phyloP scores from a whole-genome alignment of 768 basidiomycete genomes.

The Boletus subcaerulescens region DNA sequence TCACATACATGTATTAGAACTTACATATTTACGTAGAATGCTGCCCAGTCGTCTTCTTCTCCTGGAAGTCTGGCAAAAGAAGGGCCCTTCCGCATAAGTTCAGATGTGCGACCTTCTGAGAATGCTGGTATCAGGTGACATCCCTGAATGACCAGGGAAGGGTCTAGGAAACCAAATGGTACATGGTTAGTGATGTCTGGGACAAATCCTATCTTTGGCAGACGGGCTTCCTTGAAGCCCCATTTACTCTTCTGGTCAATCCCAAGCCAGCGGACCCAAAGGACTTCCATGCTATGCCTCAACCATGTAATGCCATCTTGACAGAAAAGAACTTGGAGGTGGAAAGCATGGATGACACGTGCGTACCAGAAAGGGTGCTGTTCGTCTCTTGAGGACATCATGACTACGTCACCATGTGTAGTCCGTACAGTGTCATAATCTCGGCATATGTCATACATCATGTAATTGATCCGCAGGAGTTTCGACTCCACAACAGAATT shows the following conservation, averaged over 20 bases:
- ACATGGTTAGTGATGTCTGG: not conserved
- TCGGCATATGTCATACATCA: too few species aligned
- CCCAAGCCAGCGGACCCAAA: not conserved
- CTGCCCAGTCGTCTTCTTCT: too few species aligned
- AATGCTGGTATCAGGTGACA: not conserved
- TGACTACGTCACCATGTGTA: not conserved
- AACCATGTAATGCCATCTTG: not conserved
- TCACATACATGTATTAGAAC: too few species aligned
- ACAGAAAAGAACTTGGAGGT: not conserved
- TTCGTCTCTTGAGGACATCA: constrained; percentile 5
- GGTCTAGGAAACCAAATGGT: not conserved
- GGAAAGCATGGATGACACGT: not conserved
- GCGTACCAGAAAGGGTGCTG: constrained; percentile 18
- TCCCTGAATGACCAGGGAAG: not conserved
- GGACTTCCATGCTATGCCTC: not conserved
- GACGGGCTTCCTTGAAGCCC: not conserved
- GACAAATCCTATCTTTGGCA: not conserved
- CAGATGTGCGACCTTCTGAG: too few species aligned
- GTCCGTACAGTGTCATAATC: constrained; percentile 2
- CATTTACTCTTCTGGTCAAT: not conserved
- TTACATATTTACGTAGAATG: too few species aligned
- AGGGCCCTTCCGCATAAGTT: too few species aligned
- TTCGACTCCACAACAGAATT: not conserved
- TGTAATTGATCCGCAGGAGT: not conserved
- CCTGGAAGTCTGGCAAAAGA: too few species aligned